phyloP scores from a whole-genome alignment of 768 basidiomycete genomes.

The Serendipita vermifera region DNA sequence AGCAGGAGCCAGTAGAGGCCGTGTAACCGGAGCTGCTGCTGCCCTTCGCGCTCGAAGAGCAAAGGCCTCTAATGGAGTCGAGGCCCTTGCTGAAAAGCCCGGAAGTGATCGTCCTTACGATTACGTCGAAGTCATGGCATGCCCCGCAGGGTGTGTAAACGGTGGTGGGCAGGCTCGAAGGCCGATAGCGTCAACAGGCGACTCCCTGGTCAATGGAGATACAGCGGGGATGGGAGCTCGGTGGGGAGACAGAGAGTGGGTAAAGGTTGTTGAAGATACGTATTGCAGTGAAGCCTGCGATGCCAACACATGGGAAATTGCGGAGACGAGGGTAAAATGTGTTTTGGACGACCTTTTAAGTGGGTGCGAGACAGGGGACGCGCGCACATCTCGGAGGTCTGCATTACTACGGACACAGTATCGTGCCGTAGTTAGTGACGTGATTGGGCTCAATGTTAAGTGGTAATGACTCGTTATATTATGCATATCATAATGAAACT shows the following conservation, averaged over 20 bases:
- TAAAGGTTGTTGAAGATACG: conserved; percentile 58
- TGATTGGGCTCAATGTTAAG: conserved; percentile 60
- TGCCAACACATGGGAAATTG: conserved; percentile 11
- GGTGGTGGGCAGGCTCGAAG: conserved; percentile 74
- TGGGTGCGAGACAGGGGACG: conserved; percentile 35
- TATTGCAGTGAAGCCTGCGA: conserved; percentile 47
- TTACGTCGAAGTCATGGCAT: conserved; percentile 98
- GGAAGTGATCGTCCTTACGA: conserved; percentile 47
- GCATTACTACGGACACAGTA: conserved; percentile 80
- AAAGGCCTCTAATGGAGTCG: conserved; percentile 13
- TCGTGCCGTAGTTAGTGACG: conserved; percentile 74
- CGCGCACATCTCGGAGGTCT: conserved; percentile 32
- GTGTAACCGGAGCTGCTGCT: conserved; percentile 20
- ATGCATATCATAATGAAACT: no score
- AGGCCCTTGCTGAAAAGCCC: conserved; percentile 20
- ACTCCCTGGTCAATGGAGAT: conserved; percentile 20
- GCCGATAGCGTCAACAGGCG: conserved; percentile 19
- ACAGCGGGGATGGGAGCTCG: conserved; percentile 31
- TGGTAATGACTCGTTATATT: conserved; percentile 44
- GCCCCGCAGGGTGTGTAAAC: conserved; percentile 93
- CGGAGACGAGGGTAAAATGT: conserved; percentile 28
- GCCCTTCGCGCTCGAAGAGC: conserved; percentile 11
- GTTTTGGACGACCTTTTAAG: conserved; percentile 34
- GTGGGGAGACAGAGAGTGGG: conserved; percentile 81
- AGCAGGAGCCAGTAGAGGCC: conserved; percentile 27